Base-by-base conservation (phyloP, 495 filamentous ascomycete genomes). In the Hypoxylon intermedium region DNA sequence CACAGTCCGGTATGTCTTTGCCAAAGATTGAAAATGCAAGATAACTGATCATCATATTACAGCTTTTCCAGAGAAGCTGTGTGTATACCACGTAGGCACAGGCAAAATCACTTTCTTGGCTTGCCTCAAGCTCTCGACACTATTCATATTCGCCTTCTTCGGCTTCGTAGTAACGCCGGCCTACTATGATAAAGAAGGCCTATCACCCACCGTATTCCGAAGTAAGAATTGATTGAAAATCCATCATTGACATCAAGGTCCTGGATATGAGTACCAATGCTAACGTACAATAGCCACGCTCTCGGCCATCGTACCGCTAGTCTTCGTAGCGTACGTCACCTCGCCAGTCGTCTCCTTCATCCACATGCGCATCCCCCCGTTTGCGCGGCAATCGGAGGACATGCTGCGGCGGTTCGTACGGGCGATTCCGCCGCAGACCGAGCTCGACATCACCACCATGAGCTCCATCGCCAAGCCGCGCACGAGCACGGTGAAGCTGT, bases 41-140 rank as follows among this genome's bases (percentile, higher is more conserved):
- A 4, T 26, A 49, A 3, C 11, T 31, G 42, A 43, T 26, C 9
- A 20, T 2, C 7, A 13, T 43, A 6, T n/a, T 24, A 9, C 20
- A 74, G 74, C 52, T 2, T 77, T 70, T 45, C 83, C 83, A 0
- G 88, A 90, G 63, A 76, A 76, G 11, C 75, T 92, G 7, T 75
- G 89, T 53, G 79, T 93, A 57, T 93, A 89, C 65, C 84, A 90
- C 79, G 86, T 85, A 34, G 89, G 90, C 58, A 87, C 83, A 6
- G 79, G 77, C 13, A 79, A 82, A 57, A 86, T 80, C 12, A 82
- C 86, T 18, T 88, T 91, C 65, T 67, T 92, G 30, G 87, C 84
- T 18, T 80, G 78, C 54, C 56, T 92, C 50, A 89, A 91, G 66
- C 62, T 92, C 26, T 85, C 85, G 0, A 88, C 88, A 9, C 78